Base-by-base conservation (phyloP, 768 basidiomycete species). In the Pisolithus tinctorius region DNA sequence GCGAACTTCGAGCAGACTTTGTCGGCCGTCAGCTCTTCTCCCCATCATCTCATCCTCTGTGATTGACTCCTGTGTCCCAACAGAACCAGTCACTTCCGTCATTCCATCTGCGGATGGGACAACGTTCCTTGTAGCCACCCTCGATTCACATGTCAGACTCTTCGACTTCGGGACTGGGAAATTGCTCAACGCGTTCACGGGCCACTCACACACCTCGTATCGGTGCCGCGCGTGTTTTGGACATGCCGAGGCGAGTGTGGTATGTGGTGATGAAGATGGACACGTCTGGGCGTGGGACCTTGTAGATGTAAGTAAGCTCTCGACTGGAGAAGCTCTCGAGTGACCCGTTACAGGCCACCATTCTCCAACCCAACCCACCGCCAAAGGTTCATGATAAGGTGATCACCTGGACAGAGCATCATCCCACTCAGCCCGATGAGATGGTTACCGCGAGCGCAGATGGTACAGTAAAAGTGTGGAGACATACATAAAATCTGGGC, bases 271-370 rank as follows among this genome's bases (percentile, higher is more conserved):
- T 63, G 96, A 97, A 68, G 78, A 84, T 7, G 96, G 96, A 0
- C 71, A 69, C 54, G 72, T 99, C 3, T 96, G 92, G 91, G 82
- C 82, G 39, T 99, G 94, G 94, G 91, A 95, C 59, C 72, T 97
- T 53, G 79, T 97, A 20, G 88, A 91, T 65, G 94, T 94, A 68
- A 62, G 81, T 69, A 2, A 9, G 17, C 13, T 3, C 7, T 26
- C 10, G 30, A 4, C 23, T 26, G 5, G 11, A 23, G 16, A 16
- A 36, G 41, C n/a, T 16, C 26, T 25, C 10, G 38, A 25, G 41
- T 41, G 44, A 46, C 41, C 48, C 9, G 9, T 27, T 20, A 23
- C 57, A 94, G 93, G 90, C 81, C 8, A 82, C 80, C 50, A 71
- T 82, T 14, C 59, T 92, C 14, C 74, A 79, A 49, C 85, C 84